Evolutionary conservation across 2,329 filamentous ascomycete species (phyloP), one percentile per base, ranked within the genome.

Genomic region (Talaromyces sp.): DNA sequence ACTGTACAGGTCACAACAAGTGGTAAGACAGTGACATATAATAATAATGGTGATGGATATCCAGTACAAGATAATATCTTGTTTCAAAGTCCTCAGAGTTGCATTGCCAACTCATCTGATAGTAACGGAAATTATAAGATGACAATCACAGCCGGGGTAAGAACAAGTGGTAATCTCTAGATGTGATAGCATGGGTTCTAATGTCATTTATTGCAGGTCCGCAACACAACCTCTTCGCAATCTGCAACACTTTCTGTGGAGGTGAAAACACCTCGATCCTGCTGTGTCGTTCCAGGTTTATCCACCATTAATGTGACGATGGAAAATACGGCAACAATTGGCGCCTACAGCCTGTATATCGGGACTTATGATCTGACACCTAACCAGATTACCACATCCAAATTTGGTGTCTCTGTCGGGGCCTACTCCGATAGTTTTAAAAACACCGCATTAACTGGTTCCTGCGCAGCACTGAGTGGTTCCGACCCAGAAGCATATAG

Each of bases 11-110:
- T 64, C 5, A 64, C 54, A 41, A 19, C 62, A 33, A 45, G 22
- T 52, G 62, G 54, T 35, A 59, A 59, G 5, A 64, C 62, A 25
- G 62, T 64, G 19, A 64, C 54, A 5, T 59, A 60, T 43, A 33
- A 64, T 33, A 64, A 64, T 19, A 64, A 64, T n/a, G 62, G 62
- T 5, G 50, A 50, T 59, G 41, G 52, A 4, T 64, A 64, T 64
- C 62, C 62, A 31, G 10, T 64, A 33, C 54, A 59, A 13, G 62
- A 64, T 25, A 50, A 22, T 8, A 59, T 64, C 15, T 50, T 64
- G 33, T 64, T 64, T 41, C 62, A 64, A 35, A 47, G 19, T 13
- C 62, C 62, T 15, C 62, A 64, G 25, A 64, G 62, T 43, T 64
- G 62, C 43, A 43, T 64, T 10, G 54, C 62, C n/a, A 39, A 45